Evolutionary conservation across 495 filamentous ascomycete genomes (phyloP).

Genomic region (Aspergillus nidulans): DNA sequence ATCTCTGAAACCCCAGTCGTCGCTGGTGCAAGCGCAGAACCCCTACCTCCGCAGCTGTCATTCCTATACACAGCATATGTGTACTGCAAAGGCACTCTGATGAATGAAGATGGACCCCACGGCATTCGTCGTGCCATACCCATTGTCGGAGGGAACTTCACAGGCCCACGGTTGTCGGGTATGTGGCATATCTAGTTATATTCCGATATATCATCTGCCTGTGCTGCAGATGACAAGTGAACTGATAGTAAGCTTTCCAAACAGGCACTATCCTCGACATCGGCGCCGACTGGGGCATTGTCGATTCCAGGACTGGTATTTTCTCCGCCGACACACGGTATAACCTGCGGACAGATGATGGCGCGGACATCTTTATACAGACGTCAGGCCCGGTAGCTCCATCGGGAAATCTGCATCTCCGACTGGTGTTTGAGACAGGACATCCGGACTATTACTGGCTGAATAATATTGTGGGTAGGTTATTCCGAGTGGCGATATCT

Average conservation of each 20-base stretch:
- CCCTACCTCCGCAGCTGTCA: slow-evolving; percentile 22
- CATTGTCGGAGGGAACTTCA: slow-evolving; percentile 32
- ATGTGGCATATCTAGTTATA: not conserved
- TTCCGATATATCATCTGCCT: too few species aligned
- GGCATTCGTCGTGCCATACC: slow-evolving; percentile 26
- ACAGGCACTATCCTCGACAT: slow-evolving; percentile 26
- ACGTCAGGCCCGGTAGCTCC: slow-evolving; percentile 23
- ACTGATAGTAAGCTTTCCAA: too few species aligned
- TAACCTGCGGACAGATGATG: slow-evolving; percentile 29
- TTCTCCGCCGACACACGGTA: slow-evolving; percentile 33
- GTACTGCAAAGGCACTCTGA: slow-evolving; percentile 20
- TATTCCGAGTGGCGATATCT: not conserved
- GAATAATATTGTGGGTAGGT: slow-evolving; percentile 33
- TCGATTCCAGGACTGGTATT: slow-evolving; percentile 25
- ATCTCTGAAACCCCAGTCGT: not conserved
- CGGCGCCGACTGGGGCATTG: slow-evolving; percentile 30
- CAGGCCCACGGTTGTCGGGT: slow-evolving; percentile 25
- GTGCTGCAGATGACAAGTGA: too few species aligned
- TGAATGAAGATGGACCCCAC: slow-evolving; percentile 19
- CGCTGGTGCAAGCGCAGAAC: not conserved
- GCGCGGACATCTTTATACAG: slow-evolving; percentile 25
- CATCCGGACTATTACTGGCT: slow-evolving; percentile 31
- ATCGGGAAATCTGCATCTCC: slow-evolving; percentile 24
- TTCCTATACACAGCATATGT: slow-evolving; percentile 30
- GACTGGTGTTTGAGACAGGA: slow-evolving; percentile 25